phyloP scores from a whole-genome alignment of 306 rosid species.

The Gastrolobium villosum region DNA sequence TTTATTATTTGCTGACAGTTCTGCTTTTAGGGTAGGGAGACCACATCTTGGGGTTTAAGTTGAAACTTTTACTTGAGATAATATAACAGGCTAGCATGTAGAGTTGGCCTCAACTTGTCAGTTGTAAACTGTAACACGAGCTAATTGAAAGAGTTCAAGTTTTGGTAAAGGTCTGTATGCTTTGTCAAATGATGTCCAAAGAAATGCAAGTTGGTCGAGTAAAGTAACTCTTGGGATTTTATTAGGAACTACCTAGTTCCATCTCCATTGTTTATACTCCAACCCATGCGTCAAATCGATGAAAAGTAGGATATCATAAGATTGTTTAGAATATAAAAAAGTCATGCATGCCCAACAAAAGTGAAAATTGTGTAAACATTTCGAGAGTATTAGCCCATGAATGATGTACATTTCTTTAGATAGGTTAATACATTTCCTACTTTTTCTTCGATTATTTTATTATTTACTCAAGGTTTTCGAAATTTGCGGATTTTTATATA shows the following conservation, averaged over 20 bases:
- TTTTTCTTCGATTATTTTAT: slow-evolving; percentile 8
- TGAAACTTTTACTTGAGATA: slow-evolving; percentile 25
- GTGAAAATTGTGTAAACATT: slow-evolving; percentile 17
- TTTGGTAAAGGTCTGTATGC: slow-evolving; percentile 13
- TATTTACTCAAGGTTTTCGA: slow-evolving; percentile 23
- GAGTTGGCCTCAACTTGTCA: slow-evolving; percentile 7
- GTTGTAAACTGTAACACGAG: slow-evolving; percentile 18
- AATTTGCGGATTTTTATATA: slow-evolving; percentile 26
- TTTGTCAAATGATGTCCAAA: slow-evolving; percentile 45
- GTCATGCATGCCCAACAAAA: slow-evolving; percentile 1
- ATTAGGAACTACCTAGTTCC: slow-evolving; percentile 37
- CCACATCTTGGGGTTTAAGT: slow-evolving; percentile 10
- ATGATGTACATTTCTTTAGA: slow-evolving; percentile 9
- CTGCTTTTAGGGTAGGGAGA: slow-evolving; percentile 22
- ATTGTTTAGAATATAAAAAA: slow-evolving; percentile 22
- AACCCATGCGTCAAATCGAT: neutral
- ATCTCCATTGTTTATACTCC: slow-evolving; percentile 29
- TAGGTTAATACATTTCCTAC: neutral
- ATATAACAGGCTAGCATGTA: slow-evolving; percentile 18
- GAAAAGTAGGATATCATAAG: slow-evolving; percentile 21
- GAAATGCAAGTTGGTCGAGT: slow-evolving; percentile 29
- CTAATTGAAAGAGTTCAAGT: slow-evolving; percentile 16
- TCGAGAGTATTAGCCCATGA: slow-evolving; percentile 11
- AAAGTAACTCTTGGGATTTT: slow-evolving; percentile 34
- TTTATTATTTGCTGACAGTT: slow-evolving; percentile 6